Evolutionary conservation across 2,329 filamentous ascomycete species (phyloP).

Genomic region (Xylaria sp.): DNA sequence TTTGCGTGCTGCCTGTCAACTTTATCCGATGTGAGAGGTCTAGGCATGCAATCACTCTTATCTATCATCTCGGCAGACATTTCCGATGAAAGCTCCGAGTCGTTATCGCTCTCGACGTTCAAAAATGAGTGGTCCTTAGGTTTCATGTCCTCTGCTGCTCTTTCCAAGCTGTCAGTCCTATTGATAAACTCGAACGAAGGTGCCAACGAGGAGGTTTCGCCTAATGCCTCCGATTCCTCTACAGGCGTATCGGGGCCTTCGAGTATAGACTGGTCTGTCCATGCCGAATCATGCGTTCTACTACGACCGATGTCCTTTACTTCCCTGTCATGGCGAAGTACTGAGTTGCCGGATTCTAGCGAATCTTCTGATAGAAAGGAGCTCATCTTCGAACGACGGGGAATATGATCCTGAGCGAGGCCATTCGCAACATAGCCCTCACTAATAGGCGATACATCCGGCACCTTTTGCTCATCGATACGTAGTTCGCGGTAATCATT

Average conservation of each 20-base stretch:
- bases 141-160: constrained; percentile 34
- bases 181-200: constrained; percentile 51
- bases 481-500: constrained; percentile 43
- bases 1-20: constrained; percentile 20
- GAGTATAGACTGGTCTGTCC: constrained; percentile 52
- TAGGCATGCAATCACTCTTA: constrained; percentile 32
- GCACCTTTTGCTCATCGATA: constrained; percentile 38
- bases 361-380: constrained; percentile 58
- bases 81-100: constrained; percentile 59
- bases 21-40: constrained; percentile 25
- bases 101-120: constrained; percentile 40
- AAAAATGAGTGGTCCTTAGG: constrained; percentile 26
- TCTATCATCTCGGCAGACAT: constrained; percentile 48
- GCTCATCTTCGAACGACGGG: constrained; percentile 34
- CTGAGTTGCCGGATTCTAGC: constrained; percentile 68
- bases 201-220: constrained; percentile 31
- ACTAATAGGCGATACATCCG: constrained; percentile 29
- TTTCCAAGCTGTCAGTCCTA: constrained; percentile 49
- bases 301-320: constrained; percentile 47
- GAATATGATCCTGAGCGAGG: constrained; percentile 21
- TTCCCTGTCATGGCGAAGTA: constrained; percentile 69
- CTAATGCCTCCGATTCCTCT: constrained; percentile 30
- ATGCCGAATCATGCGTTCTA: constrained; percentile 40
- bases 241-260: constrained; percentile 40
- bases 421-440: constrained; percentile 22